These are phyloP conservation scores for Xylaria sp. DNA, from an alignment of 2,329 filamentous ascomycete species.

Conservation along the genomic window DNA sequence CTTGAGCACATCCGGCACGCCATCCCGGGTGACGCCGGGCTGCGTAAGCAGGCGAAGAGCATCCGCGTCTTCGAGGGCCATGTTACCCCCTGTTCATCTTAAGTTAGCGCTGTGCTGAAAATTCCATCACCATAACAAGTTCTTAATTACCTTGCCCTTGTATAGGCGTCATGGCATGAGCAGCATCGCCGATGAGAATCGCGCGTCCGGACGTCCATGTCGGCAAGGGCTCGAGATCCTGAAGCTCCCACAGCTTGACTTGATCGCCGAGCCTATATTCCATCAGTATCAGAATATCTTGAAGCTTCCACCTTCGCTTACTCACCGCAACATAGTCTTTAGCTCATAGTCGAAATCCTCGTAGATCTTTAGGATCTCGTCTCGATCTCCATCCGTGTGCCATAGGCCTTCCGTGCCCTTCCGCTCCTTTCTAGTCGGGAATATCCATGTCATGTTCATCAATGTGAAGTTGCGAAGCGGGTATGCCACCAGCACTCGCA, in stretches of 20 bases:
- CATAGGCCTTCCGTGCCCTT: slow-evolving; percentile 39
- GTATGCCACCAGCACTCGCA: slow-evolving; percentile 40
- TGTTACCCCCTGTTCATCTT: slow-evolving; percentile 31
- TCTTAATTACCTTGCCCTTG: slow-evolving; percentile 42
- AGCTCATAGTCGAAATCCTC: slow-evolving; percentile 38
- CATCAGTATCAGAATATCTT: slow-evolving; percentile 1
- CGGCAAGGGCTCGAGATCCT: slow-evolving; percentile 42
- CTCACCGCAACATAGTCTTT: slow-evolving; percentile 40
- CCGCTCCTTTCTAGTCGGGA: slow-evolving; percentile 36
- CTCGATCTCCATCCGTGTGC: slow-evolving; percentile 41
- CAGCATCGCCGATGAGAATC: slow-evolving; percentile 45
- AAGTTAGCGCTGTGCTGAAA: background rate
- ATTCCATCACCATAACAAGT: background rate
- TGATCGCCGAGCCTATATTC: slow-evolving; percentile 37
- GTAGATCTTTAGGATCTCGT: slow-evolving; percentile 41
- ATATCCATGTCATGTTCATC: slow-evolving; percentile 44
- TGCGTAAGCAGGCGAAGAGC: slow-evolving; percentile 40
- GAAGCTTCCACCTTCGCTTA: background rate
- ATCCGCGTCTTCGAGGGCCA: slow-evolving; percentile 43
- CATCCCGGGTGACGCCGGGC: slow-evolving; percentile 36
- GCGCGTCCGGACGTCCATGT: slow-evolving; percentile 41
- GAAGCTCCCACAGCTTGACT: slow-evolving; percentile 45
- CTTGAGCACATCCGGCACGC: slow-evolving; percentile 38
- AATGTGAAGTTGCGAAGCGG: slow-evolving; percentile 37
- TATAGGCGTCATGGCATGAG: slow-evolving; percentile 44